phyloP scores from a whole-genome alignment of 352 stramenopile species.

The Pythium rishiriense region DNA sequence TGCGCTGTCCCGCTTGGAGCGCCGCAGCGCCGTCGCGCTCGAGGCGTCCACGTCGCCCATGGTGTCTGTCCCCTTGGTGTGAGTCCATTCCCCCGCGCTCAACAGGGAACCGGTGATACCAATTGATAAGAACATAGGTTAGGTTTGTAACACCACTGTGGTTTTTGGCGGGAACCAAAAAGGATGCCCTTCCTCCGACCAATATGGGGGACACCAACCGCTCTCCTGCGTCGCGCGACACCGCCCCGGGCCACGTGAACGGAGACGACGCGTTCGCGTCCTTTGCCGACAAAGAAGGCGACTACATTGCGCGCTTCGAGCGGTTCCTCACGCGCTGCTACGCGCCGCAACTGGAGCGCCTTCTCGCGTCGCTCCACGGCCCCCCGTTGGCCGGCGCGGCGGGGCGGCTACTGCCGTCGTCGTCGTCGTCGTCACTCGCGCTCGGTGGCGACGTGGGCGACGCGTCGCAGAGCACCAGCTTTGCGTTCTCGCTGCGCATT shows the following conservation, averaged over 20 bases:
- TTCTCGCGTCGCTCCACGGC: conserved; percentile 15
- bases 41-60: background rate
- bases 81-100: background rate
- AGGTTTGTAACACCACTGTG: background rate
- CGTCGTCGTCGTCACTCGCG: too few relatives aligned
- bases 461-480: conserved; percentile 34
- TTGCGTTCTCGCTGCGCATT: conserved; percentile 52
- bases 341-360: conserved; percentile 9
- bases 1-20: conserved; percentile 41
- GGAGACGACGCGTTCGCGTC: conserved; percentile 21
- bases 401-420: background rate
- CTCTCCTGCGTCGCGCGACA: background rate
- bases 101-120: background rate
- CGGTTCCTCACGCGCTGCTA: conserved; percentile 27
- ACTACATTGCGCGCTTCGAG: conserved; percentile 22
- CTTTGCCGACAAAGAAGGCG: conserved; percentile 23
- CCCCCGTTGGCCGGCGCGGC: background rate
- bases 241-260: background rate
- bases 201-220: background rate
- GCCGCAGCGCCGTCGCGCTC: conserved; percentile 20
- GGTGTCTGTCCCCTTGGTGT: background rate
- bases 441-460: too few relatives aligned
- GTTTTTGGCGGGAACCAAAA: conserved; percentile 10
- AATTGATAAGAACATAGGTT: background rate
- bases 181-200: background rate